A percentile compares a stretch with the other conserved stretches of the same genome.
Evolutionary conservation across 2,329 filamentous ascomycete species (phyloP).

Genomic region (Madurella fahalii): DNA sequence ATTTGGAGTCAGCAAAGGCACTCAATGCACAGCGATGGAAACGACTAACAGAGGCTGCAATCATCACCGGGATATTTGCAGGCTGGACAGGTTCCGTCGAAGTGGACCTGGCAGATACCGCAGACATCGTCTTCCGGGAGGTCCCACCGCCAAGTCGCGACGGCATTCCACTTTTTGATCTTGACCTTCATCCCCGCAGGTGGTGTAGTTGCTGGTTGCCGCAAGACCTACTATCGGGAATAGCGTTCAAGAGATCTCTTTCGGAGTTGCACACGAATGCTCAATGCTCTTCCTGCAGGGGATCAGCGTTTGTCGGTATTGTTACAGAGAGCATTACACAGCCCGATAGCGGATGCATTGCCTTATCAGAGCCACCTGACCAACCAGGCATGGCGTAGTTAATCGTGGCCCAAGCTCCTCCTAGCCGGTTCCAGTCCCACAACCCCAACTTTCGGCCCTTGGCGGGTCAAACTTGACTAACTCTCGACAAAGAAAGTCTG

Average conservation of each 20-base stretch:
- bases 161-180: slow-evolving; percentile 87
- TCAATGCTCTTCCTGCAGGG: too few relatives aligned
- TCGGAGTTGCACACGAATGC: too few relatives aligned
- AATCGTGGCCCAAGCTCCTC: slow-evolving; percentile 16
- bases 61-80: slow-evolving; percentile 98
- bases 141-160: slow-evolving; percentile 97
- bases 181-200: slow-evolving; percentile 76
- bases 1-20: slow-evolving; percentile 5
- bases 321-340: not conserved
- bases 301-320: too few relatives aligned
- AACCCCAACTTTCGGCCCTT: slow-evolving; percentile 1
- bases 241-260: too few relatives aligned
- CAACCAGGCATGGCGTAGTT: not conserved
- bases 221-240: too few relatives aligned
- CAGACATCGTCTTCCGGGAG: slow-evolving; percentile 97
- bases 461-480: not conserved
- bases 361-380: slow-evolving; percentile 4
- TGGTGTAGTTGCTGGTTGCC: not conserved
- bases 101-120: slow-evolving; percentile 96
- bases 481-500: slow-evolving; percentile 13
- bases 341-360: not conserved
- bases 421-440: not conserved
- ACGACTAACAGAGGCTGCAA: slow-evolving; percentile 74
- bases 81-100: slow-evolving; percentile 94
- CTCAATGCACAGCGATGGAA: not conserved